These are phyloP conservation scores for Sugiyamaella boreocaroliniensis DNA, from an alignment of 805 yeast genomes.

Conservation along the genomic window DNA sequence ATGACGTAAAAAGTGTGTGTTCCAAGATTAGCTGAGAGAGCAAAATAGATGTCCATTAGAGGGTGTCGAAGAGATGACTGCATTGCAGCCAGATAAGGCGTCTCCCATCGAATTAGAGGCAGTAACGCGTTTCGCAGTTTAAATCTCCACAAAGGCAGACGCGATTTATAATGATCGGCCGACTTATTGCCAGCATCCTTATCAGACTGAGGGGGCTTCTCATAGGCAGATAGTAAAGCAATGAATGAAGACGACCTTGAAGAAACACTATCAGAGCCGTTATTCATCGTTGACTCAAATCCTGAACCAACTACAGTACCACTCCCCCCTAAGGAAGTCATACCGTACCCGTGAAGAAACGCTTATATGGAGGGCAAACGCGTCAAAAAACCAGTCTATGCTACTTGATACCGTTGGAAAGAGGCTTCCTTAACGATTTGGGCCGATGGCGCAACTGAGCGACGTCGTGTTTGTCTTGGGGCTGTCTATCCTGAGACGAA, in stretches of 20 bases:
- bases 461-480: too few relatives aligned
- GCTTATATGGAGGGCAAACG: not conserved
- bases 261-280: not conserved
- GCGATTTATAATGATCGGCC: slow-evolving; percentile 54
- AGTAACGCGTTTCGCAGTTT: slow-evolving; percentile 45
- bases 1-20: slow-evolving; percentile 90
- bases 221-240: slow-evolving; percentile 19
- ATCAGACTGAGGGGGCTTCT: slow-evolving; percentile 21
- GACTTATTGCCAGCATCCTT: slow-evolving; percentile 73
- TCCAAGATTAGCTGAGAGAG: slow-evolving; percentile 83
- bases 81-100: slow-evolving; percentile 47
- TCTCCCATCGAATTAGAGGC: slow-evolving; percentile 58
- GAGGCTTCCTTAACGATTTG: too few relatives aligned
- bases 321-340: not conserved
- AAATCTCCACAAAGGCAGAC: slow-evolving; percentile 44
- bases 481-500: too few relatives aligned
- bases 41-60: slow-evolving; percentile 64
- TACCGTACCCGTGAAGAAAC: not conserved
- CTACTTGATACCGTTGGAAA: too few relatives aligned
- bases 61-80: slow-evolving; percentile 48
- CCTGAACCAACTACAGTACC: not conserved
- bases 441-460: too few relatives aligned
- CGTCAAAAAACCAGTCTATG: not conserved
- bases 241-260: slow-evolving; percentile 18
- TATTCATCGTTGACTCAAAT: not conserved